These are phyloP conservation scores for Dryas integrifolia DNA, from an alignment of 331 rosid genomes.

Conservation along the genomic window DNA sequence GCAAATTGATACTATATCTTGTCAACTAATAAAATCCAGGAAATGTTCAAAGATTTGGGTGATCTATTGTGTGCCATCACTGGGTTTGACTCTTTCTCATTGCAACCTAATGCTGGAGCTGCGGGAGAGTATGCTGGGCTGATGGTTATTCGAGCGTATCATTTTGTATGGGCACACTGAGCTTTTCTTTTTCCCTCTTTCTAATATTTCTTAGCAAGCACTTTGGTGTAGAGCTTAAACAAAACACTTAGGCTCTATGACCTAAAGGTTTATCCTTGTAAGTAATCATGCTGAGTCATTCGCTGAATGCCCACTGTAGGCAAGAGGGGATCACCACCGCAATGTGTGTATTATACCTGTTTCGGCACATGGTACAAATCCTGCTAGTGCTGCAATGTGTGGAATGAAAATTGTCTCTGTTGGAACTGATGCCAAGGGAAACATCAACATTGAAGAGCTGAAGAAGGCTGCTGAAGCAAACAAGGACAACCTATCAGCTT, in stretches of 20 bases:
- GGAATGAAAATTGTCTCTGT: slow-evolving; percentile 95
- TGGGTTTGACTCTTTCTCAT: slow-evolving; percentile 91
- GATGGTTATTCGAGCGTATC: slow-evolving; percentile 98
- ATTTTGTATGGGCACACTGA: slow-evolving; percentile 49
- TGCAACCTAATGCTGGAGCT: slow-evolving; percentile 99
- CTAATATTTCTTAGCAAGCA: background rate
- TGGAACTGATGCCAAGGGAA: slow-evolving; percentile 98
- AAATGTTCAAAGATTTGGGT: slow-evolving; percentile 88
- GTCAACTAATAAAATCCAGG: slow-evolving; percentile 46
- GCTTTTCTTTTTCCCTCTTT: slow-evolving; percentile 14
- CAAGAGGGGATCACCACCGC: slow-evolving; percentile 97
- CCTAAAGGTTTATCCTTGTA: slow-evolving; percentile 21
- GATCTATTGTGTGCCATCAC: slow-evolving; percentile 77
- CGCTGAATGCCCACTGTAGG: slow-evolving; percentile 46
- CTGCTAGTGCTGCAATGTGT: slow-evolving; percentile 99
- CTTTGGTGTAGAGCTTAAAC: background rate
- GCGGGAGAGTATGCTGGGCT: slow-evolving; percentile 99
- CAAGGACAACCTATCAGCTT: slow-evolving; percentile 76
- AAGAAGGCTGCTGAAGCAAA: slow-evolving; percentile 91
- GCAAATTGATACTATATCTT: slow-evolving; percentile 9
- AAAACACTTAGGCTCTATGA: background rate
- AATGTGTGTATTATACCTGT: slow-evolving; percentile 95
- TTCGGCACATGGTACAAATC: slow-evolving; percentile 98
- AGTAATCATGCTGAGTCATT: slow-evolving; percentile 12
- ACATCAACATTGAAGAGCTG: slow-evolving; percentile 82